Percentiles rank a stretch among this genome's conserved stretches.
Evolutionary conservation across 2,329 filamentous ascomycete genomes (phyloP).

Genomic region (Aspergillus brunneoviolaceus): DNA sequence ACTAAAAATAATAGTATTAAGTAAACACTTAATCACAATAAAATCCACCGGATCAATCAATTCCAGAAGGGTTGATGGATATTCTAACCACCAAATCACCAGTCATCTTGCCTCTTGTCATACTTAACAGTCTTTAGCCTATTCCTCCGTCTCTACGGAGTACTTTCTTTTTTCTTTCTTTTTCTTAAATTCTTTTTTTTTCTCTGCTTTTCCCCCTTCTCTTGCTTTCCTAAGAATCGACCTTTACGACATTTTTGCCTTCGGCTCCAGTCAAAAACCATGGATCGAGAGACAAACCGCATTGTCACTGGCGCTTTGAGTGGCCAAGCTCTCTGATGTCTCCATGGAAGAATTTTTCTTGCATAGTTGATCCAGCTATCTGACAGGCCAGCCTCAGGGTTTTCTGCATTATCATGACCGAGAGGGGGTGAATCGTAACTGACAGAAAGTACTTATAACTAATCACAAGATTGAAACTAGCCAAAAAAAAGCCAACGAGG

Average conservation of each 20-base stretch:
- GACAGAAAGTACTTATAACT: background rate
- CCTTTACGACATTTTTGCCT: background rate
- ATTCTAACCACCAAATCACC: conserved; percentile 4
- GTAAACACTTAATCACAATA: background rate
- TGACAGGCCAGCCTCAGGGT: conserved; percentile 6
- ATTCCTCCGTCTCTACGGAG: too few species aligned
- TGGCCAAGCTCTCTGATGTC: conserved; percentile 1
- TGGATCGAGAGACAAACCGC: background rate
- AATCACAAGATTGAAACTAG: background rate
- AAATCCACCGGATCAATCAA: background rate
- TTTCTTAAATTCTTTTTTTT: background rate
- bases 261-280: conserved; percentile 3
- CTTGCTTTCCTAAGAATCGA: background rate
- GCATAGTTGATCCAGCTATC: background rate
- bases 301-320: background rate
- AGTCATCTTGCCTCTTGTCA: conserved; percentile 1
- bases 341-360: background rate
- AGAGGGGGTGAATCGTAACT: background rate
- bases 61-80: background rate
- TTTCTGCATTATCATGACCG: background rate
- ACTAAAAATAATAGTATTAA: background rate
- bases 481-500: background rate
- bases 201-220: background rate
- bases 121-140: background rate
- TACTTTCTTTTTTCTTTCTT: background rate